phyloP scores from a whole-genome alignment of 805 yeast genomes.

The Helenozyma baotianmanensis region DNA sequence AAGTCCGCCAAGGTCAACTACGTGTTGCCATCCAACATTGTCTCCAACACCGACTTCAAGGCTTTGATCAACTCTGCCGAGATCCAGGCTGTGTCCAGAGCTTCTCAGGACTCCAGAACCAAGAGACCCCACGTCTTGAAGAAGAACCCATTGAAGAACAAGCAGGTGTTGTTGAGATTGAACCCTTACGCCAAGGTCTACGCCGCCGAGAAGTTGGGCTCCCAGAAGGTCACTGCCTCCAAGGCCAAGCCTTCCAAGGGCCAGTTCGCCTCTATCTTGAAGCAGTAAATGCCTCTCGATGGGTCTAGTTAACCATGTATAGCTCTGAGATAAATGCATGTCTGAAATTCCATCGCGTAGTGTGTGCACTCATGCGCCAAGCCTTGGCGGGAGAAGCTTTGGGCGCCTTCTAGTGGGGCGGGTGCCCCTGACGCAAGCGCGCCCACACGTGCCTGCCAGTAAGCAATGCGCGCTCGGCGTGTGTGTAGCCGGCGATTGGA shows the following conservation, averaged over 20 bases:
- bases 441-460: no score
- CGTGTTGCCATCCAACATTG: slow-evolving; percentile 90
- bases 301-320: no score
- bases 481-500: no score
- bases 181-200: slow-evolving; percentile 99
- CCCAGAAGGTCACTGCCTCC: slow-evolving; percentile 65
- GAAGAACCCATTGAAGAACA: slow-evolving; percentile 91
- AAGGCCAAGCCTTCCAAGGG: slow-evolving; percentile 66
- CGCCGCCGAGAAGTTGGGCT: slow-evolving; percentile 86
- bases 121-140: slow-evolving; percentile 98
- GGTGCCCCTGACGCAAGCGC: no score
- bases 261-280: slow-evolving; percentile 63
- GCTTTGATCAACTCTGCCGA: slow-evolving; percentile 98
- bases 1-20: slow-evolving; percentile 82
- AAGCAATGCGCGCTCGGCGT: no score
- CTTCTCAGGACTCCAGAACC: slow-evolving; percentile 91
- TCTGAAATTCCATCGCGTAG: no score
- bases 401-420: no score
- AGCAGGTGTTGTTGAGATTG: slow-evolving; percentile 94
- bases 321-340: slow-evolving; percentile 5
- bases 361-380: no score
- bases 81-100: slow-evolving; percentile 94
- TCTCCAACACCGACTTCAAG: slow-evolving; percentile 92
- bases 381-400: no score
- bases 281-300: slow-evolving; percentile 33